A percentile compares a stretch with the other conserved stretches of the same genome.
Evolutionary conservation across 169 alveolate species (phyloP).

Genomic region (Plasmodium relictum): DNA sequence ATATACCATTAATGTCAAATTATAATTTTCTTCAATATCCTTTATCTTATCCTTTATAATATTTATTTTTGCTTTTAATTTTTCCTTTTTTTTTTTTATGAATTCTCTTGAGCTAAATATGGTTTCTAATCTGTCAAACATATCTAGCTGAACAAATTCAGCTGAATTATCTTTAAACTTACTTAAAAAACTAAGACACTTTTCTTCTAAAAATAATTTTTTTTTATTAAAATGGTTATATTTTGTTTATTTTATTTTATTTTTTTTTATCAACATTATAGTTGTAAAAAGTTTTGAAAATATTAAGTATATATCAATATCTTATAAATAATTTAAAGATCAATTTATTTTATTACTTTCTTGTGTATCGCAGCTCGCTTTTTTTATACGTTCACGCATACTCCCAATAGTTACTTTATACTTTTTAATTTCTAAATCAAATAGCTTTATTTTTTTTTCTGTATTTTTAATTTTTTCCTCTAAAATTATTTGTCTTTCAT

Average conservation of each 20-base stretch:
- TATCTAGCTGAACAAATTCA: constrained; percentile 64
- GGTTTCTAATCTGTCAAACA: constrained; percentile 75
- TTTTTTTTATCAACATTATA: not conserved
- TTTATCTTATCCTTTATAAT: constrained; percentile 54
- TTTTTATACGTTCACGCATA: constrained; percentile 65
- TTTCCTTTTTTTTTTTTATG: constrained; percentile 61
- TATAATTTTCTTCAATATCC: constrained; percentile 48
- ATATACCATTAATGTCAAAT: constrained; percentile 44
- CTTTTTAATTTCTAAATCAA: constrained; percentile 58
- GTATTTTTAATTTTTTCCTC: constrained; percentile 67
- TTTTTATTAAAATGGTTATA: not conserved
- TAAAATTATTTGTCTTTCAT: constrained; percentile 62
- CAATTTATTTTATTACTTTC: constrained; percentile 50
- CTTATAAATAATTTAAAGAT: not conserved
- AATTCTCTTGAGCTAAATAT: constrained; percentile 68
- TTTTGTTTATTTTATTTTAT: constrained; percentile 7
- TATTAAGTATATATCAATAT: not conserved
- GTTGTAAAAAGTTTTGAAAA: not conserved
- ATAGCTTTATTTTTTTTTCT: constrained; percentile 62
- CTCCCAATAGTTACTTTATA: constrained; percentile 41
- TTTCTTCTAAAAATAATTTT: constrained; percentile 32
- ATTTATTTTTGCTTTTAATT: constrained; percentile 56
- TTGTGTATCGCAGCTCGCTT: constrained; percentile 37
- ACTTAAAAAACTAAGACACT: constrained; percentile 64
- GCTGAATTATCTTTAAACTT: constrained; percentile 52